Evolutionary conservation across 2,329 filamentous ascomycete species (phyloP).

Genomic region (Arachnomyces sp.): DNA sequence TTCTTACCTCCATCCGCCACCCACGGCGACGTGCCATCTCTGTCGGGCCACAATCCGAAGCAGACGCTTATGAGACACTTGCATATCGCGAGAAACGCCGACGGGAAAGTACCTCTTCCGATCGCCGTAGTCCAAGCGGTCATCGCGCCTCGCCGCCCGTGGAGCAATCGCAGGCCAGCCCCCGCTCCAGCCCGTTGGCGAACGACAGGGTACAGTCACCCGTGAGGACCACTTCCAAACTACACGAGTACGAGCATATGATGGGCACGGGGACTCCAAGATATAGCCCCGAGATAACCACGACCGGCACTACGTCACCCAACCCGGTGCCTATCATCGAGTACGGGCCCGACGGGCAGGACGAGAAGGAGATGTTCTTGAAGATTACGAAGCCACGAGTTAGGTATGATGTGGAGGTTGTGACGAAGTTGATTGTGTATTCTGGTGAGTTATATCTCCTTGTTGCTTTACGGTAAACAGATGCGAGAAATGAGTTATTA

Average conservation of each 20-base stretch:
- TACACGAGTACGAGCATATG: conserved; percentile 62
- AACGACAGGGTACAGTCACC: conserved; percentile 32
- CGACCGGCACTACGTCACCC: conserved; percentile 15
- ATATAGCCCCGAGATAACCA: conserved; percentile 21
- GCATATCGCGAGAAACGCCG: conserved; percentile 73
- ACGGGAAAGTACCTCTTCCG: conserved; percentile 49
- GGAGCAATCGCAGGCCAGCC: conserved; percentile 17
- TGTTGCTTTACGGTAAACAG: no score
- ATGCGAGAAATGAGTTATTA: no score
- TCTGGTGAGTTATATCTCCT: conserved; percentile 52
- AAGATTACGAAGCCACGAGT: conserved; percentile 78
- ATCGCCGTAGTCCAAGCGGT: conserved; percentile 9
- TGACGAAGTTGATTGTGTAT: conserved; percentile 94
- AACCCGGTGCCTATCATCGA: conserved; percentile 17
- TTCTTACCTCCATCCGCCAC: conserved; percentile 73
- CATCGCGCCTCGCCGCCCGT: conserved; percentile 18
- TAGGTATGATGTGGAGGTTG: conserved; percentile 95
- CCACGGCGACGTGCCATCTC: conserved; percentile 73
- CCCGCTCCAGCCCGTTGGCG: conserved; percentile 11
- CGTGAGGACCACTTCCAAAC: conserved; percentile 39
- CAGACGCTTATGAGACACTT: conserved; percentile 90
- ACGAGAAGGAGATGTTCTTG: conserved; percentile 74
- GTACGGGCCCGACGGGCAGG: conserved; percentile 35
- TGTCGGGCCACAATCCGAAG: conserved; percentile 87
- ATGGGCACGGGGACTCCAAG: conserved; percentile 58